A percentile compares a stretch with the other conserved stretches of the same genome.
Evolutionary conservation across 768 basidiomycete species (phyloP).

Genomic region (Boletales sp.): DNA sequence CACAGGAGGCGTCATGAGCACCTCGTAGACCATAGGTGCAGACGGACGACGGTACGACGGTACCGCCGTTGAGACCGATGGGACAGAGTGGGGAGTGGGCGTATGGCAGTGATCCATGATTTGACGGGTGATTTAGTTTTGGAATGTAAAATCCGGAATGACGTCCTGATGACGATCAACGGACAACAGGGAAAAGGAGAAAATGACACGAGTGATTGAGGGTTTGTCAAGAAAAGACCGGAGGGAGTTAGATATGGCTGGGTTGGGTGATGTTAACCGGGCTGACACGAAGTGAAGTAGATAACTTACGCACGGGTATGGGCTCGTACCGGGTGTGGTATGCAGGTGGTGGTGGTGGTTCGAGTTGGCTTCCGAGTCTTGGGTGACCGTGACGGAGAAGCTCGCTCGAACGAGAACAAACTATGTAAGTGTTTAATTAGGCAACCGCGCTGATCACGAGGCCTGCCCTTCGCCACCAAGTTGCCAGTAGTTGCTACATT

Average conservation of each 20-base stretch:
- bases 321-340: no score
- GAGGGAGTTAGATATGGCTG: constrained; percentile 4
- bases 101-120: constrained; percentile 25
- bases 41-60: constrained; percentile 35
- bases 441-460: no score
- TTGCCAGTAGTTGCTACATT: no score
- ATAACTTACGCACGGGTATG: constrained; percentile 8
- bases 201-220: background rate
- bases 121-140: background rate
- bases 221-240: constrained; percentile 6
- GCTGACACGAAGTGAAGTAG: background rate
- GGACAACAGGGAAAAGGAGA: background rate
- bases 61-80: constrained; percentile 11
- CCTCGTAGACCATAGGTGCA: constrained; percentile 44
- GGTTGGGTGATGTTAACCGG: constrained; percentile 1
- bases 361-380: no score
- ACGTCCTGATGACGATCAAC: background rate
- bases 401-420: no score
- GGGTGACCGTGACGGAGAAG: no score
- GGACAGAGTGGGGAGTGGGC: constrained; percentile 16
- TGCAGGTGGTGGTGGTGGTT: no score
- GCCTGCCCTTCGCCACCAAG: no score
- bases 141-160: background rate
- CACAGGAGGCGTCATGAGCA: constrained; percentile 69
- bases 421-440: no score